Percentiles rank a stretch among this genome's conserved stretches.
phyloP scores from a whole-genome alignment of 2,329 filamentous ascomycete species.

The Alternaria triticimaculans region DNA sequence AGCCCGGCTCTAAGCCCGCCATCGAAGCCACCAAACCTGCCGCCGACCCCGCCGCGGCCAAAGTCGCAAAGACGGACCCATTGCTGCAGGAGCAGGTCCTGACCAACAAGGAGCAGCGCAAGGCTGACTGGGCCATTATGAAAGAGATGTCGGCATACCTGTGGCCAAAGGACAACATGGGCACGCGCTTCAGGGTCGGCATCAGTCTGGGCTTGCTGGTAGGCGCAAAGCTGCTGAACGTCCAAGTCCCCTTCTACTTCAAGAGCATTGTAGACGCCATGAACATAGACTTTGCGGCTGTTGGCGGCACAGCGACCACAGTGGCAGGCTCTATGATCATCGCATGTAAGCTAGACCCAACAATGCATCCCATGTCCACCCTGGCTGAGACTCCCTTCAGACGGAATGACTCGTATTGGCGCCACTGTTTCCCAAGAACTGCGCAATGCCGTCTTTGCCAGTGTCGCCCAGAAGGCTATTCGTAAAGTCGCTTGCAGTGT shows the following conservation, averaged over 20 bases:
- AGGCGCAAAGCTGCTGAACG: conserved; percentile 90
- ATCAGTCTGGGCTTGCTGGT: conserved; percentile 84
- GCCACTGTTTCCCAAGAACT: conserved; percentile 91
- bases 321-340: conserved; percentile 92
- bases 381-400: conserved; percentile 46
- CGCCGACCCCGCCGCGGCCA: conserved; percentile 22
- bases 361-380: conserved; percentile 9
- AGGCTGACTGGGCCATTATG: conserved; percentile 98
- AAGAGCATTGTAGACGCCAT: conserved; percentile 97
- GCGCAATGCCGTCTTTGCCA: conserved; percentile 95
- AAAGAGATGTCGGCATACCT: conserved; percentile 96
- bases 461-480: conserved; percentile 96
- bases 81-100: conserved; percentile 69
- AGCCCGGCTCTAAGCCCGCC: conserved; percentile 32
- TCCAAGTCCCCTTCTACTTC: conserved; percentile 99
- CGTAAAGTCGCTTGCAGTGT: conserved; percentile 89
- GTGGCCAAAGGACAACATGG: conserved; percentile 89
- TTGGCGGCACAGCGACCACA: conserved; percentile 87
- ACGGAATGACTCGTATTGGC: conserved; percentile 86
- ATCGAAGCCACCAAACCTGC: conserved; percentile 31
- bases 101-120: conserved; percentile 85
- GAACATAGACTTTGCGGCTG: conserved; percentile 89
- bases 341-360: conserved; percentile 65
- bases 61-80: conserved; percentile 37
- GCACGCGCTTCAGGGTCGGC: conserved; percentile 83